Percentiles rank a stretch among this genome's conserved stretches.
phyloP scores from a whole-genome alignment of 441 rosid genomes.

The Adansonia madagascariensis region DNA sequence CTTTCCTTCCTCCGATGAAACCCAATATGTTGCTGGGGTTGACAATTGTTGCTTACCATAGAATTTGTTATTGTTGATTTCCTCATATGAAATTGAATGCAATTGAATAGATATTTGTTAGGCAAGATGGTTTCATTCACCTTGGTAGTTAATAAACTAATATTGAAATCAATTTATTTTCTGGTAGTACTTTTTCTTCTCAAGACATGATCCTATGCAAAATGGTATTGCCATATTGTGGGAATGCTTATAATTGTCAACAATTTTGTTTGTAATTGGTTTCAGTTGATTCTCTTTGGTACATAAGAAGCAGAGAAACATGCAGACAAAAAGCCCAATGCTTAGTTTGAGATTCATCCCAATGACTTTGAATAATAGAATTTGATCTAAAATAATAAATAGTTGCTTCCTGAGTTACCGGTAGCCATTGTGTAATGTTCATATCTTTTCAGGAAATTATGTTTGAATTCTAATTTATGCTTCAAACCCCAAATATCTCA shows the following conservation, averaged over 20 bases:
- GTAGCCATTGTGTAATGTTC: not conserved
- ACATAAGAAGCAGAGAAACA: not conserved
- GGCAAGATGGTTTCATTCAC: slow-evolving; percentile 1
- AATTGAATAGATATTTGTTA: not conserved
- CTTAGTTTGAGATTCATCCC: not conserved
- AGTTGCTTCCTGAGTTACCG: not conserved
- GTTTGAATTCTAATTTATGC: not conserved
- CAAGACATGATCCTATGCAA: not conserved
- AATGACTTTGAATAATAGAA: not conserved
- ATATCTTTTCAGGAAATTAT: not conserved
- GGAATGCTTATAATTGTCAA: not conserved
- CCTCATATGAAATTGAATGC: not conserved
- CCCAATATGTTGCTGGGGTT: slow-evolving; percentile 10
- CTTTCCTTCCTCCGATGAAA: not conserved
- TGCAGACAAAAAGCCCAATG: not conserved
- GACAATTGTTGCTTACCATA: not conserved
- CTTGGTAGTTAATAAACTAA: not conserved
- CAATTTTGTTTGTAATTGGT: not conserved
- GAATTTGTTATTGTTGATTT: slow-evolving; percentile 9
- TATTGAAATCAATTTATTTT: not conserved
- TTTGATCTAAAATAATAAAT: not conserved
- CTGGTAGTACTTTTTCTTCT: not conserved
- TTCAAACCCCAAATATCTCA: not conserved
- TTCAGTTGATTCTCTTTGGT: not conserved
- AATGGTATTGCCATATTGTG: not conserved